Conservation (phyloP, 805 yeast species). For the Lachancea lanzarotensis region DNA sequence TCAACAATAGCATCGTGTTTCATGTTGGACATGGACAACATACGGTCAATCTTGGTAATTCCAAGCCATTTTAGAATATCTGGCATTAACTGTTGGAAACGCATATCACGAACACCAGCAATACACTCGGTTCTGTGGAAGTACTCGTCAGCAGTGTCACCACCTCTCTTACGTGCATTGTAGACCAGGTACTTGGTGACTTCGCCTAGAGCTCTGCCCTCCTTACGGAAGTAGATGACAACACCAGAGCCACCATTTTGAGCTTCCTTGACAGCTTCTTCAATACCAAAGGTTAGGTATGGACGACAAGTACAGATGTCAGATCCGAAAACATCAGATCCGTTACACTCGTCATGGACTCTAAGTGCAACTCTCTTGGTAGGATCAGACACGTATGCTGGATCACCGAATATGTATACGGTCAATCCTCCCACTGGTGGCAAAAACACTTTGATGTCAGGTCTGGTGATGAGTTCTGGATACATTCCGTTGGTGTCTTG, state of each 20-base stretch:
- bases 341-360: slow-evolving; percentile 65
- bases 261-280: slow-evolving; percentile 63
- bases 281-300: slow-evolving; percentile 56
- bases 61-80: slow-evolving; percentile 64
- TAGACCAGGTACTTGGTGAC: slow-evolving; percentile 64
- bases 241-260: slow-evolving; percentile 61
- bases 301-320: slow-evolving; percentile 70
- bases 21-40: slow-evolving; percentile 70
- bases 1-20: slow-evolving; percentile 63
- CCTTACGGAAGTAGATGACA: slow-evolving; percentile 61
- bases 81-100: slow-evolving; percentile 68
- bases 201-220: slow-evolving; percentile 65
- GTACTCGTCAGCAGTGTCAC: slow-evolving; percentile 62
- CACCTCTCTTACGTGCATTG: slow-evolving; percentile 64
- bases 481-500: slow-evolving; percentile 69
- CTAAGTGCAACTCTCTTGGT: slow-evolving; percentile 48
- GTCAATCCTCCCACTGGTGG: slow-evolving; percentile 69
- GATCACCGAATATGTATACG: slow-evolving; percentile 60
- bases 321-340: slow-evolving; percentile 62
- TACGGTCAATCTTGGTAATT: slow-evolving; percentile 53
- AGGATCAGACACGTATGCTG: slow-evolving; percentile 47
- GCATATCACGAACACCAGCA: slow-evolving; percentile 68
- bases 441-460: slow-evolving; percentile 56
- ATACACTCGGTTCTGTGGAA: slow-evolving; percentile 64
- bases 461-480: slow-evolving; percentile 62